Conservation (phyloP, 2,329 filamentous ascomycete species). For the Lachnum nothofagi region DNA sequence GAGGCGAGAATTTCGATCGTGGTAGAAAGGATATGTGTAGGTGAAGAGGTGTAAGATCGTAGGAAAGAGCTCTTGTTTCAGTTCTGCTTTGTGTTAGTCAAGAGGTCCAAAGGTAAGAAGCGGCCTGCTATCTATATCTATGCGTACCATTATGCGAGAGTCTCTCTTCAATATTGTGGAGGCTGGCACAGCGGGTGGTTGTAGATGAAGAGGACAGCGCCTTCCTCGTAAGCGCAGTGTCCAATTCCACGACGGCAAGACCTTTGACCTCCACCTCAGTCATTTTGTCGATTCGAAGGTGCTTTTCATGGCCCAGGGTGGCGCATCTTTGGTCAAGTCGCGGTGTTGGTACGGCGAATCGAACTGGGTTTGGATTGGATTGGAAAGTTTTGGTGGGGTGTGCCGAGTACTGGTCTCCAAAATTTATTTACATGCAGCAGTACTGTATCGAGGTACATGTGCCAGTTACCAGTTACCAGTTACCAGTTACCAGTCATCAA, state of each 20-base stretch:
- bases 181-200: conserved; percentile 46
- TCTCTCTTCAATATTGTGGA: conserved; percentile 53
- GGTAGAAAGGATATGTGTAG: conserved; percentile 79
- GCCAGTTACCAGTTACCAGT: too few relatives aligned
- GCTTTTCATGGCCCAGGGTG: conserved; percentile 29
- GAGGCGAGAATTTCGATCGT: conserved; percentile 76
- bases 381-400: too few relatives aligned
- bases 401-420: too few relatives aligned
- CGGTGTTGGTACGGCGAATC: background rate
- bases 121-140: background rate
- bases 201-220: conserved; percentile 61
- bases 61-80: conserved; percentile 40
- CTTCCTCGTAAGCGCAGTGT: conserved; percentile 45
- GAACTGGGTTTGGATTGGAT: too few relatives aligned
- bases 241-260: conserved; percentile 45
- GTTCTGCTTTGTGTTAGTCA: conserved; percentile 27
- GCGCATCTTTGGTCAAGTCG: background rate
- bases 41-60: conserved; percentile 69
- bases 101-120: conserved; percentile 4
- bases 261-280: conserved; percentile 45
- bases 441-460: too few relatives aligned
- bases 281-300: conserved; percentile 38
- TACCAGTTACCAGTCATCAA: too few relatives aligned
- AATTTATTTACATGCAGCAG: too few relatives aligned
- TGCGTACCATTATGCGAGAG: conserved; percentile 50